Evolutionary conservation across 2,329 filamentous ascomycete species (phyloP), one percentile per base, ranked within the genome.

Genomic region (Pochonia chlamydosporia): DNA sequence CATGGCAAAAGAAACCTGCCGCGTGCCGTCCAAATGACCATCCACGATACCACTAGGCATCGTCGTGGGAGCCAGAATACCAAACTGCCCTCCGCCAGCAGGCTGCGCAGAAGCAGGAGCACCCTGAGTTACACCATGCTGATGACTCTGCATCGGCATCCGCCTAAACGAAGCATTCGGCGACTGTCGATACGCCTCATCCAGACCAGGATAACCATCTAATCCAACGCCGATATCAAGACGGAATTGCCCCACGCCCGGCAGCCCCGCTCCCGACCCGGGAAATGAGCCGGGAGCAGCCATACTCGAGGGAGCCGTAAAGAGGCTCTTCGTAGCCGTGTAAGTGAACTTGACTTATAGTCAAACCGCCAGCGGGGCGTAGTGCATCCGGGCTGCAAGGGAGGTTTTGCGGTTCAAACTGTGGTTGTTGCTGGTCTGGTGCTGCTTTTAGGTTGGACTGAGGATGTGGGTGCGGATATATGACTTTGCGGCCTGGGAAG

Each of bases 51-150:
- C 44, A 2, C 30, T 44, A 11, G 58, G 56, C 40, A 56, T 48
- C 8, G 56, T 50, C 47, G 62, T 57, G 47, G 66, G 63, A 6
- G 70, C 66, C 49, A 77, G 58, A 47, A 76, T 68, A 37, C 72
- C 71, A 54, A 75, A 78, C 51, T 73, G 73, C 5, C 67, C 67
- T 6, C 39, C 44, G 23, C 25, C 37, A 8, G 9, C 20, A 23
- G 25, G n/a, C n/a, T n/a, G n/a, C n/a, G n/a, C n/a, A n/a, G n/a
- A n/a, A n/a, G n/a, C n/a, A n/a, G n/a, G n/a, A n/a, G n/a, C n/a
- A n/a, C n/a, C n/a, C n/a, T n/a, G n/a, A n/a, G n/a, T n/a, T n/a
- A n/a, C 42, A 26, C 31, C 28, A 7, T 25, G 35, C 37, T 40
- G 44, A 10, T n/a, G n/a, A 13, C 24, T 14, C 36, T 33, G 36